Conservation (phyloP, 495 filamentous ascomycete species). For the Pyrenula massariospora region DNA sequence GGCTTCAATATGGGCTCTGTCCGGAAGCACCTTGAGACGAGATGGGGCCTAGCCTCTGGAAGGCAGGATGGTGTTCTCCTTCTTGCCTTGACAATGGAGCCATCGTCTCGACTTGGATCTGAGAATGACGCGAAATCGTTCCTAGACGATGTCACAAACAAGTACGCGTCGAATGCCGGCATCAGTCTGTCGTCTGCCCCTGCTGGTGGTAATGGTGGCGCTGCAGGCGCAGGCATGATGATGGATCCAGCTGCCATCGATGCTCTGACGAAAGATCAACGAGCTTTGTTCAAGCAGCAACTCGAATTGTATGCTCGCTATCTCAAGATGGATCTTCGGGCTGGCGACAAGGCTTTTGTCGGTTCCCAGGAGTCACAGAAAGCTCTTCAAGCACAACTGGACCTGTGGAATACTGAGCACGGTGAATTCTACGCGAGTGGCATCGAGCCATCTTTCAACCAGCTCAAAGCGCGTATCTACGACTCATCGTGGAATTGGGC, state of each 20-base stretch:
- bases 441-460: slow-evolving; percentile 87
- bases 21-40: slow-evolving; percentile 85
- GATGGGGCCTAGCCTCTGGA: slow-evolving; percentile 81
- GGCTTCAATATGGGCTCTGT: slow-evolving; percentile 96
- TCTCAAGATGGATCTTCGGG: slow-evolving; percentile 89
- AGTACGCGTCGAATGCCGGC: slow-evolving; percentile 78
- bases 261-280: slow-evolving; percentile 92
- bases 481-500: slow-evolving; percentile 99
- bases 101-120: slow-evolving; percentile 71
- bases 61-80: slow-evolving; percentile 87
- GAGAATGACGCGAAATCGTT: slow-evolving; percentile 87
- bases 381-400: slow-evolving; percentile 81
- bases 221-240: slow-evolving; percentile 77
- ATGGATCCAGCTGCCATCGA: slow-evolving; percentile 98
- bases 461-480: slow-evolving; percentile 89
- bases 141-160: slow-evolving; percentile 74
- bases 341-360: slow-evolving; percentile 86
- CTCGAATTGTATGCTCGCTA: slow-evolving; percentile 90
- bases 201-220: slow-evolving; percentile 63
- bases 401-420: slow-evolving; percentile 90
- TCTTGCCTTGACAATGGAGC: slow-evolving; percentile 86
- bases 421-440: slow-evolving; percentile 91
- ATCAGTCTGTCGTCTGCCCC: slow-evolving; percentile 71
- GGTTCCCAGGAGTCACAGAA: slow-evolving; percentile 71
- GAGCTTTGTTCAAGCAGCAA: slow-evolving; percentile 91